These are phyloP conservation scores for Serendipita sp. DNA, from an alignment of 768 basidiomycete species.

Conservation along the genomic window DNA sequence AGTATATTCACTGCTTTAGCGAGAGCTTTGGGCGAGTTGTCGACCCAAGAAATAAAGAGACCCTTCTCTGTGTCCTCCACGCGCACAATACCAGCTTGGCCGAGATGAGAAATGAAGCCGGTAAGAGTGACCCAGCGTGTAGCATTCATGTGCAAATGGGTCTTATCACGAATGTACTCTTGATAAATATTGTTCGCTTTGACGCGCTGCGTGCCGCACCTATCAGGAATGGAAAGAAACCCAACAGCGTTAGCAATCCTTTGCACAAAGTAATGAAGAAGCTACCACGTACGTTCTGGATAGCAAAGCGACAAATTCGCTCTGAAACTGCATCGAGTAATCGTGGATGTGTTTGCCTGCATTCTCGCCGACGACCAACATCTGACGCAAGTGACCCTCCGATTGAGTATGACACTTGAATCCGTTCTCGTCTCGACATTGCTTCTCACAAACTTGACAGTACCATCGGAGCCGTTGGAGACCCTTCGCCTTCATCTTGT, in stretches of 20 bases:
- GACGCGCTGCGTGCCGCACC: constrained; percentile 89
- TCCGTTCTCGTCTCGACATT: constrained; percentile 96
- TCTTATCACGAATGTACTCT: constrained; percentile 89
- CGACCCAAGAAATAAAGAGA: constrained; percentile 95
- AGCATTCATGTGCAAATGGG: constrained; percentile 94
- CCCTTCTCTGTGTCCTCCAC: constrained; percentile 99
- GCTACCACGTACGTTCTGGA: constrained; percentile 58
- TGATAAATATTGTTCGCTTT: constrained; percentile 92
- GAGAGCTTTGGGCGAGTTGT: constrained; percentile 85
- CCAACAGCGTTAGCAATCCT: constrained; percentile 1
- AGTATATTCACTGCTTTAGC: constrained; percentile 54
- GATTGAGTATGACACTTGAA: constrained; percentile 90
- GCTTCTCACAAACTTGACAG: constrained; percentile 98
- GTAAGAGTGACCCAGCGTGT: constrained; percentile 96
- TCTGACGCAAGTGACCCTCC: constrained; percentile 84
- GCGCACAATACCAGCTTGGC: constrained; percentile 59
- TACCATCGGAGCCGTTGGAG: constrained; percentile 93
- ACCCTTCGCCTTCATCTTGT: constrained; percentile 96
- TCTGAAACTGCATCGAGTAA: constrained; percentile 78
- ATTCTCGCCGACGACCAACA: constrained; percentile 91
- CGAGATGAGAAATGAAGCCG: constrained; percentile 86
- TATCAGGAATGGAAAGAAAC: constrained; percentile 16
- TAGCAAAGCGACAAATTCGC: constrained; percentile 78
- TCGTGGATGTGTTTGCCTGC: constrained; percentile 83
- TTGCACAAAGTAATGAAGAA: neutral